Evolutionary conservation across 192 early-diverging fungal species (phyloP), one percentile per base, ranked within the genome.

Genomic region (Umbelopsis sp.): DNA sequence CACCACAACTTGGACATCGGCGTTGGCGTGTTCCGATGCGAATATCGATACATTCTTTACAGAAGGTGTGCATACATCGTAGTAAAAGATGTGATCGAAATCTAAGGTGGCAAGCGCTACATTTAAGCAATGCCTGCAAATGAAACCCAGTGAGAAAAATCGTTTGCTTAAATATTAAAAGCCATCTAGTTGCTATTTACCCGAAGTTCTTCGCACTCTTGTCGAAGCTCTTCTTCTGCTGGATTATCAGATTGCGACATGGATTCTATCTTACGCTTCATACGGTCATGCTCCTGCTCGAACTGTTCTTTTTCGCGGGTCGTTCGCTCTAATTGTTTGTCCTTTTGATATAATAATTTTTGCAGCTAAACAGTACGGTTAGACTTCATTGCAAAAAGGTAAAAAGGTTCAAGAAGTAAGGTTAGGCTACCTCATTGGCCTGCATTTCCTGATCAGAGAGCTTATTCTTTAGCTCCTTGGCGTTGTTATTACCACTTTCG

Each of bases 1-100:
- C 87, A 58, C 88, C 89, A 76, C 96, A 98, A 21, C 90, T 92
- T 15, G 96, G 96, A 76, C 96, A 98, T 80, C 95, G 95, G 78
- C 95, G 88, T 81, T 97, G 95, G 7, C 97, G 88, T 0, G 92
- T 94, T 49, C 92, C 91, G 68, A 90, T 83, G 65, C 91, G 86
- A 33, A 91, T 87, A 69, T 97, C 93, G 70, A 97, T 91, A 74
- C 97, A 98, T 68, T 87, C 80, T 70, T 94, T 93, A 85, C 97
- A 98, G 84, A 98, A 98, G 15, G 91, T 92, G 72, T 98, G 97
- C 95, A 97, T 97, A 79, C 97, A 98, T 41, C 92, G 87, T 58
- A 86, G 35, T 12, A 98, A 78, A 3, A 91, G 82, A 74, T 93
- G 93, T 35, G 86, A 88, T 73, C 94, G 94, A 82, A 97, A 96